These are phyloP conservation scores for Pythium aphanidermatum DNA, from an alignment of 352 stramenopile species.

Conservation along the genomic window DNA sequence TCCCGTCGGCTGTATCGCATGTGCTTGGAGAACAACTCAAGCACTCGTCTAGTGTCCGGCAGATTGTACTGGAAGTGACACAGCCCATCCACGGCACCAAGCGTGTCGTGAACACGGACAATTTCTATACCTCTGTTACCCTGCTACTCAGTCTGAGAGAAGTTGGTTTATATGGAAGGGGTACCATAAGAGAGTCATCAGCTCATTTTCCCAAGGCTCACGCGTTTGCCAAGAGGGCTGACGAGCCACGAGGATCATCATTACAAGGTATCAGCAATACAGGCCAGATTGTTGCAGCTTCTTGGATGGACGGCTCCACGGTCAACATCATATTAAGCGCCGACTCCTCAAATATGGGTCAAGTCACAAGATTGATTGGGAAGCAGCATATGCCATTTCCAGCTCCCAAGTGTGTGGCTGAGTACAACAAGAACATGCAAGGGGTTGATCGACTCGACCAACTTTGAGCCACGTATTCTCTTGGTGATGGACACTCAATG, in stretches of 20 bases:
- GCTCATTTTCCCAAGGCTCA: conserved; percentile 7
- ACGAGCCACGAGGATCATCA: conserved; percentile 7
- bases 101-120: conserved; percentile 26
- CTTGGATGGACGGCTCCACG: conserved; percentile 22
- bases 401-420: conserved; percentile 14
- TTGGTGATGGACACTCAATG: conserved; percentile 21
- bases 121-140: conserved; percentile 30
- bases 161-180: conserved; percentile 18
- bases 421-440: conserved; percentile 32
- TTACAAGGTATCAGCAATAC: conserved; percentile 13
- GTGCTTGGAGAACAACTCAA: background rate
- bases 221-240: conserved; percentile 2
- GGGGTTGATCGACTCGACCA: conserved; percentile 27
- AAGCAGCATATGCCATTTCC: conserved; percentile 5
- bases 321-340: conserved; percentile 24
- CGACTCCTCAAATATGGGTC: conserved; percentile 7
- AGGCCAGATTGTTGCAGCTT: conserved; percentile 14
- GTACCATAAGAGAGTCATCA: conserved; percentile 12
- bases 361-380: conserved; percentile 10
- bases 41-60: conserved; percentile 1
- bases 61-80: conserved; percentile 23
- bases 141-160: conserved; percentile 16
- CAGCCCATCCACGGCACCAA: conserved; percentile 12
- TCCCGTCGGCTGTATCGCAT: background rate
- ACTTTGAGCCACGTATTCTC: conserved; percentile 16